A percentile compares a stretch with the other conserved stretches of the same genome.
phyloP scores from a whole-genome alignment of 345 rosid genomes.

The Psidium guajava region DNA sequence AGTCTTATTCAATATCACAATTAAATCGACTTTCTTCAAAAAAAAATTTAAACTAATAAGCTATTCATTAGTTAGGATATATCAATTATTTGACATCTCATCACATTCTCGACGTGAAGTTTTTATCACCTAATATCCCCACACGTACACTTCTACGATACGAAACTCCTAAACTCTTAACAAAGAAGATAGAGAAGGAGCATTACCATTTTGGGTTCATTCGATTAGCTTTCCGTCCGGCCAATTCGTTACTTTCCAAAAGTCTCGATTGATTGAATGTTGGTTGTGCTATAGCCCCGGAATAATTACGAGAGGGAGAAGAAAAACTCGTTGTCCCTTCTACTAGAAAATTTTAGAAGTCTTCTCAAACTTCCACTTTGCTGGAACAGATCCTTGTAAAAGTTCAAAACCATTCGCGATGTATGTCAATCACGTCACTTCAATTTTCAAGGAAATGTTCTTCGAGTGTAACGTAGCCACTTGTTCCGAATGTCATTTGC shows the following conservation, averaged over 20 bases:
- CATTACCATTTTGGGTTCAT: too few relatives aligned
- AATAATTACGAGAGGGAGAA: neutral
- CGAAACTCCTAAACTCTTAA: too few relatives aligned
- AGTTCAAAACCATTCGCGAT: neutral
- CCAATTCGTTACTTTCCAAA: neutral
- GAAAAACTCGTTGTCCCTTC: neutral
- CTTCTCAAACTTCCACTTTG: neutral
- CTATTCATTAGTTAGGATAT: neutral
- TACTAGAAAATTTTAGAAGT: neutral
- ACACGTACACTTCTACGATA: too few relatives aligned
- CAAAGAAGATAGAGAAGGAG: too few relatives aligned
- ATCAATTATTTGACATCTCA: neutral
- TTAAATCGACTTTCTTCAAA: rapidly evolving
- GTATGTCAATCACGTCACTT: neutral
- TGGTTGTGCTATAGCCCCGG: neutral
- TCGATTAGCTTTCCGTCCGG: too few relatives aligned
- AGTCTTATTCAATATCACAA: rapidly evolving
- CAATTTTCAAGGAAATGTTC: neutral
- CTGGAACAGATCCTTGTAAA: neutral
- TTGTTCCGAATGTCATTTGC: neutral
- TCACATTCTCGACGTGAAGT: too few relatives aligned
- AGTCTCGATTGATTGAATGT: neutral
- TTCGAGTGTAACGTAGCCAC: too few relatives aligned
- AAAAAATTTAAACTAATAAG: neutral
- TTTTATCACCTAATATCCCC: too few relatives aligned